phyloP scores from a whole-genome alignment of 805 yeast species.

The Pichia exigua region DNA sequence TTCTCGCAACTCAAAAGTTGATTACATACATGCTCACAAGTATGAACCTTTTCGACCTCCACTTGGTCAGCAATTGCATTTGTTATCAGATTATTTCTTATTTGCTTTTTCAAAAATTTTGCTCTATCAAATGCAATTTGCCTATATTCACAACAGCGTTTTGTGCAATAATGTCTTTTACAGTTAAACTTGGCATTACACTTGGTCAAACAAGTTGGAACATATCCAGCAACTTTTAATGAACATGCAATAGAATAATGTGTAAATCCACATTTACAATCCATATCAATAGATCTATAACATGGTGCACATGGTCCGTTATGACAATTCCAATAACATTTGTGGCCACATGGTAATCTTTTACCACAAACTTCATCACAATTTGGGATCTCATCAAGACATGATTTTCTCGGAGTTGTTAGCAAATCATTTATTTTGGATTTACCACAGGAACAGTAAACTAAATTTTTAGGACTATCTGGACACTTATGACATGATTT shows the following conservation, averaged over 20 bases:
- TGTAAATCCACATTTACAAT: conserved; percentile 57
- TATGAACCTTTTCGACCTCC: conserved; percentile 62
- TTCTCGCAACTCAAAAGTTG: conserved; percentile 52
- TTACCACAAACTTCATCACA: conserved; percentile 64
- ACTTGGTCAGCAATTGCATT: conserved; percentile 40
- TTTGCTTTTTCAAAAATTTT: conserved; percentile 40
- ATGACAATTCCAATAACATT: conserved; percentile 66
- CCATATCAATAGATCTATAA: conserved; percentile 38
- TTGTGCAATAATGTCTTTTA: conserved; percentile 68
- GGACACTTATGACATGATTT: conserved; percentile 41
- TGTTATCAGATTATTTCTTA: conserved; percentile 36
- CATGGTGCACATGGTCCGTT: conserved; percentile 69
- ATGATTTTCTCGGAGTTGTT: conserved; percentile 38
- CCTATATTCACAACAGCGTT: conserved; percentile 64
- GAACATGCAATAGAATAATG: conserved; percentile 58
- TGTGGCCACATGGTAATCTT: conserved; percentile 61
- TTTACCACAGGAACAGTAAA: conserved; percentile 77
- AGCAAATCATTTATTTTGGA: conserved; percentile 33
- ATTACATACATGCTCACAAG: conserved; percentile 63
- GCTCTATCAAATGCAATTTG: conserved; percentile 49
- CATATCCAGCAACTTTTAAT: conserved; percentile 40
- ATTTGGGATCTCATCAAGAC: conserved; percentile 74
- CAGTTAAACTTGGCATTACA: conserved; percentile 74
- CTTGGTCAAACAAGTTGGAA: conserved; percentile 59
- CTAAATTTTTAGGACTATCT: conserved; percentile 49